phyloP scores from a whole-genome alignment of 148 eudicot species.

The Amaranthus cruentus region DNA sequence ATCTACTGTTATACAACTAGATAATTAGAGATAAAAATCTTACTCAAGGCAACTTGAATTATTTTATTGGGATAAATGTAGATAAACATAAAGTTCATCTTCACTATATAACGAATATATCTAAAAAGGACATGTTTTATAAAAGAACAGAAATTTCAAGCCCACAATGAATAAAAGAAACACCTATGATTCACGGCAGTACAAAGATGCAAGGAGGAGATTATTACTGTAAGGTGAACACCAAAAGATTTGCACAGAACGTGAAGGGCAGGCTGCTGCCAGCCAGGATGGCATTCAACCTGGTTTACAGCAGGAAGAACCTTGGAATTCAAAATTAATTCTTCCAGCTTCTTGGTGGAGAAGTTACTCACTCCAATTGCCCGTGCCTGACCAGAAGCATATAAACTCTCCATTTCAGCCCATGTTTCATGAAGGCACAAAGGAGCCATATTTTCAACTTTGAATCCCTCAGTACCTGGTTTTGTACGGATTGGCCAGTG shows the following conservation, averaged over 20 bases:
- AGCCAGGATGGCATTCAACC: conserved; percentile 62
- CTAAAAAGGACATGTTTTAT: neutral
- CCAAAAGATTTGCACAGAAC: conserved; percentile 48
- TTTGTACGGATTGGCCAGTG: conserved; percentile 64
- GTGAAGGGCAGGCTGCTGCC: conserved; percentile 61
- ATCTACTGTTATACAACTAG: too few species aligned
- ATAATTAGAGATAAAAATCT: too few species aligned
- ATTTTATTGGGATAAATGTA: neutral
- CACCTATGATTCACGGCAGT: neutral
- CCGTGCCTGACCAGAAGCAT: conserved; percentile 51
- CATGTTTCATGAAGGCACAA: conserved; percentile 45
- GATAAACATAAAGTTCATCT: neutral
- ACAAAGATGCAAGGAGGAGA: conserved; percentile 3
- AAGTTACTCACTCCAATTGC: conserved; percentile 67
- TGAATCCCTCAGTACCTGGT: conserved; percentile 37
- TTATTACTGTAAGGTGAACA: conserved; percentile 46
- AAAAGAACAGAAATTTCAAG: neutral
- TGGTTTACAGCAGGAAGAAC: conserved; percentile 70
- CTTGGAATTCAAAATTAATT: conserved; percentile 38
- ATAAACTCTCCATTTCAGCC: conserved; percentile 64
- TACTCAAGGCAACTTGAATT: neutral
- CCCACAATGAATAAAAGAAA: neutral
- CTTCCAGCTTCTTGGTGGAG: conserved; percentile 52
- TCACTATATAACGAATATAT: neutral
- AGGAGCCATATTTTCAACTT: conserved; percentile 34